These are phyloP conservation scores for Syncephalastrum sp. DNA, from an alignment of 371 early-diverging fungal genomes.

Conservation along the genomic window DNA sequence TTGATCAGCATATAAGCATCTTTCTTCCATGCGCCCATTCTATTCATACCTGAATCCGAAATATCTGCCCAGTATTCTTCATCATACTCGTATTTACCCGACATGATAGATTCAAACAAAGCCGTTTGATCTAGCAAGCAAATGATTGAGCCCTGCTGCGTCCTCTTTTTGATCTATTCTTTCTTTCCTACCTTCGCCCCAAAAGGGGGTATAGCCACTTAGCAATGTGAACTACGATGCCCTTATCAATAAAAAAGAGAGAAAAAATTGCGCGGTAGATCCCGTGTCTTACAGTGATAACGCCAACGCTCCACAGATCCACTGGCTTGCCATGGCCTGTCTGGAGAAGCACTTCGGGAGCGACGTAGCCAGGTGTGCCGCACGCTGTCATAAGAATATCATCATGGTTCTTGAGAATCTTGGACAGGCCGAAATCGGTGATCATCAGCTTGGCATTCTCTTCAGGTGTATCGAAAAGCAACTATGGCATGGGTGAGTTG, in stretches of 20 bases:
- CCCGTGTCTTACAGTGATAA: slow-evolving; percentile 60
- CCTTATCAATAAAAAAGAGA: neutral
- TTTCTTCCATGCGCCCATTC: neutral
- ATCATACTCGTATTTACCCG: slow-evolving; percentile 71
- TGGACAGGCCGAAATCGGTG: slow-evolving; percentile 83
- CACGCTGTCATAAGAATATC: slow-evolving; percentile 75
- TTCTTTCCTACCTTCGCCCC: slow-evolving; percentile 52
- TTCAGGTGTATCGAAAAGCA: slow-evolving; percentile 56
- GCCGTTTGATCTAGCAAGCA: slow-evolving; percentile 47
- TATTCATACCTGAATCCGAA: slow-evolving; percentile 57
- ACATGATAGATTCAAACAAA: slow-evolving; percentile 63
- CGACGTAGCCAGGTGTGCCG: slow-evolving; percentile 89
- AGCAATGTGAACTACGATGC: slow-evolving; percentile 66
- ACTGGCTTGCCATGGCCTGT: slow-evolving; percentile 67
- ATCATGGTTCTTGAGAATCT: slow-evolving; percentile 67
- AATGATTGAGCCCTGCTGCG: no score
- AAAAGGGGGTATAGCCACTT: slow-evolving; percentile 92
- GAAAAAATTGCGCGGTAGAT: neutral
- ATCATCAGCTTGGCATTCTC: slow-evolving; percentile 63
- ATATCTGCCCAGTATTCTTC: slow-evolving; percentile 80
- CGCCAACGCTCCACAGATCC: slow-evolving; percentile 93
- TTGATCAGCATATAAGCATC: neutral
- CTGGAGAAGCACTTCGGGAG: slow-evolving; percentile 80
- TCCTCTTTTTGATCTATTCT: no score
- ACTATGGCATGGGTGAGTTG: slow-evolving; percentile 17